These are phyloP conservation scores for Zygosaccharomyces pseudobailii DNA, from an alignment of 1,139 yeast species.

Conservation along the genomic window DNA sequence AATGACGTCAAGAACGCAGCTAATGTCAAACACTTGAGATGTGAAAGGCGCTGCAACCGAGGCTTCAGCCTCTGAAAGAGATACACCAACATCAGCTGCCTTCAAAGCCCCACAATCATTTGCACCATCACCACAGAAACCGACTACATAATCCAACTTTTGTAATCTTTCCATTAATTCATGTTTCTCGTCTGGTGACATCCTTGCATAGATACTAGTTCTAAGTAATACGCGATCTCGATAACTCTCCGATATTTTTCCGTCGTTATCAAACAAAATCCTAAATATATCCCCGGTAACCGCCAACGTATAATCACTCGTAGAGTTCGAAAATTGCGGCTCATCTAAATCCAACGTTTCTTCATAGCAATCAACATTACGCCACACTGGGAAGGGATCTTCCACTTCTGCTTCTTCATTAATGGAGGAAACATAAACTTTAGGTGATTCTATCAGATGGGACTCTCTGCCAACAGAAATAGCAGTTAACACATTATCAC, in stretches of 20 bases:
- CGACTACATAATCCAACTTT: constrained; percentile 81
- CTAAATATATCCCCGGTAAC: constrained; percentile 91
- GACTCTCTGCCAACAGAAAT: constrained; percentile 89
- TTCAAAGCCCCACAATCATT: constrained; percentile 97
- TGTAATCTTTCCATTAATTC: constrained; percentile 88
- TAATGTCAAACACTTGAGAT: constrained; percentile 79
- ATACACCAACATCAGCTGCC: constrained; percentile 95
- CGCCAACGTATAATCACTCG: constrained; percentile 61
- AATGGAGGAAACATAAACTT: constrained; percentile 68
- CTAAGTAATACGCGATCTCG: constrained; percentile 62
- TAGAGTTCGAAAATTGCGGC: constrained; percentile 45
- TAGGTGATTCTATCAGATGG: constrained; percentile 48
- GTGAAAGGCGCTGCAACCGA: constrained; percentile 99
- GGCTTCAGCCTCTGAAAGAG: constrained; percentile 95
- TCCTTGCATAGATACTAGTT: constrained; percentile 82
- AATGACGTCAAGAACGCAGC: constrained; percentile 87
- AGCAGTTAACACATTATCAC: constrained; percentile 92
- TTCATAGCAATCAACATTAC: constrained; percentile 54
- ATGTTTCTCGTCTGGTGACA: constrained; percentile 99
- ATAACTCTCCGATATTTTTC: constrained; percentile 35
- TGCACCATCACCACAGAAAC: constrained; percentile 97
- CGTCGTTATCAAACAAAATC: constrained; percentile 54
- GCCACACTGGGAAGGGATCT: constrained; percentile 50
- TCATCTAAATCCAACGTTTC: constrained; percentile 57
- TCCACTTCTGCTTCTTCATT: constrained; percentile 24